Percentiles rank a stretch among this genome's conserved stretches.
Evolutionary conservation across 2,329 filamentous ascomycete genomes (phyloP).

Genomic region (Stachybotrys chartarum): DNA sequence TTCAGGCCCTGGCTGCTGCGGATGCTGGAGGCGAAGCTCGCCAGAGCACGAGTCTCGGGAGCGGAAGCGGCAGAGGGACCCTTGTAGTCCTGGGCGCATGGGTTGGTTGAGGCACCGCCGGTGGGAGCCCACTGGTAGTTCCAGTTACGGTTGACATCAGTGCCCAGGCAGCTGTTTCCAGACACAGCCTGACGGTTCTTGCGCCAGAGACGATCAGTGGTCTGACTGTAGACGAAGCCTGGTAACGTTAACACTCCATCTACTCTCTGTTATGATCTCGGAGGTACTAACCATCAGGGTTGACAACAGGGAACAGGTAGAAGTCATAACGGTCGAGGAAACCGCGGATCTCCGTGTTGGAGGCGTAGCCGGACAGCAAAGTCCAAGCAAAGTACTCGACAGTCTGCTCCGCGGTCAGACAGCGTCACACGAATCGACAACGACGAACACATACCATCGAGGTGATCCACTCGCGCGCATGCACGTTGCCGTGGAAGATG

Average conservation of each 20-base stretch:
- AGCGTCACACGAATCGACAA: background rate
- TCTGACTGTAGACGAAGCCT: constrained; percentile 52
- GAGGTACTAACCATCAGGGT: constrained; percentile 42
- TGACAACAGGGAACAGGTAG: constrained; percentile 54
- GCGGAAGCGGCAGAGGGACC: constrained; percentile 34
- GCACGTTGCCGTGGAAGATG: constrained; percentile 47
- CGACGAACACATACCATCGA: constrained; percentile 31
- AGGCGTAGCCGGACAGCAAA: constrained; percentile 38
- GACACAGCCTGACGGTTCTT: constrained; percentile 42
- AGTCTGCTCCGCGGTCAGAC: constrained; percentile 14
- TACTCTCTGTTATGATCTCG: background rate
- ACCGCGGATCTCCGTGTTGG: constrained; percentile 25
- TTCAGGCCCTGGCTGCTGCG: constrained; percentile 39
- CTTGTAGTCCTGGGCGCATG: constrained; percentile 40
- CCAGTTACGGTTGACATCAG: constrained; percentile 53
- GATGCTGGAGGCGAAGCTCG: constrained; percentile 20
- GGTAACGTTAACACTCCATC: background rate
- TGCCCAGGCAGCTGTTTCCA: constrained; percentile 35
- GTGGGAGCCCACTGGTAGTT: constrained; percentile 40
- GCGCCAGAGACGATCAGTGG: constrained; percentile 48
- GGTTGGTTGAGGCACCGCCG: constrained; percentile 40
- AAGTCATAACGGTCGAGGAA: constrained; percentile 57
- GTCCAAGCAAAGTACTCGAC: constrained; percentile 44
- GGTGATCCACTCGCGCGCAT: constrained; percentile 52
- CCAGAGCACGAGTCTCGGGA: constrained; percentile 42